Conservation (phyloP, 441 rosid genomes). For the Erodium texanum region DNA sequence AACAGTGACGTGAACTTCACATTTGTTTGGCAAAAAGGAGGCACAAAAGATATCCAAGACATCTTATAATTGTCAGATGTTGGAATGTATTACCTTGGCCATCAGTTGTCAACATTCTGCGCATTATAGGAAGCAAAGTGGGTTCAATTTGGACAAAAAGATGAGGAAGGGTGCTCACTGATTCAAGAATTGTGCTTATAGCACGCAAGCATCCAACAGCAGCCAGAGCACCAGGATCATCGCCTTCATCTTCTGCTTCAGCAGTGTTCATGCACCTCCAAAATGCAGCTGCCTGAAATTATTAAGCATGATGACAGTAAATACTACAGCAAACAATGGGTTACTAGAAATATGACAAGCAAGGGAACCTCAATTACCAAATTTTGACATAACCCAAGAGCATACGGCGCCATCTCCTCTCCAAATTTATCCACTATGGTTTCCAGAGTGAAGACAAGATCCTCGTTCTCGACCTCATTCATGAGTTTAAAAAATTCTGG, state of each 20-base stretch:
- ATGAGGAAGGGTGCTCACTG: slow-evolving; percentile 88
- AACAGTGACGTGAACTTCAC: not conserved
- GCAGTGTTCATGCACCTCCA: slow-evolving; percentile 95
- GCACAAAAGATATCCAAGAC: not conserved
- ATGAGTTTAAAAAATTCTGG: slow-evolving; percentile 93
- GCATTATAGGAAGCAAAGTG: slow-evolving; percentile 92
- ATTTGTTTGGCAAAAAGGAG: not conserved
- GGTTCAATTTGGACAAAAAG: slow-evolving; percentile 94
- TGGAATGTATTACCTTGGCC: slow-evolving; percentile 67
- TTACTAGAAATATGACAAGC: not conserved
- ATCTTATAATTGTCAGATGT: not conserved
- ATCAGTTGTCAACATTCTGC: slow-evolving; percentile 91
- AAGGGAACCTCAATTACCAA: slow-evolving; percentile 43
- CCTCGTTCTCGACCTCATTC: slow-evolving; percentile 99
- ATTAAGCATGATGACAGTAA: slow-evolving; percentile 5
- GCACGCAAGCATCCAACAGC: slow-evolving; percentile 99
- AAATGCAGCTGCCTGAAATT: slow-evolving; percentile 81
- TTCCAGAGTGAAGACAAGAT: slow-evolving; percentile 90
- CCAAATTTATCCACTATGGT: slow-evolving; percentile 97
- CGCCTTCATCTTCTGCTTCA: slow-evolving; percentile 82
- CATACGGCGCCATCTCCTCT: slow-evolving; percentile 98
- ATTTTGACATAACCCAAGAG: slow-evolving; percentile 94
- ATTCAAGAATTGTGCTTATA: slow-evolving; percentile 97
- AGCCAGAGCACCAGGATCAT: slow-evolving; percentile 97
- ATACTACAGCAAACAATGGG: not conserved